Base-by-base conservation (phyloP, 2,329 filamentous ascomycete genomes). In the Alternaria sp. region DNA sequence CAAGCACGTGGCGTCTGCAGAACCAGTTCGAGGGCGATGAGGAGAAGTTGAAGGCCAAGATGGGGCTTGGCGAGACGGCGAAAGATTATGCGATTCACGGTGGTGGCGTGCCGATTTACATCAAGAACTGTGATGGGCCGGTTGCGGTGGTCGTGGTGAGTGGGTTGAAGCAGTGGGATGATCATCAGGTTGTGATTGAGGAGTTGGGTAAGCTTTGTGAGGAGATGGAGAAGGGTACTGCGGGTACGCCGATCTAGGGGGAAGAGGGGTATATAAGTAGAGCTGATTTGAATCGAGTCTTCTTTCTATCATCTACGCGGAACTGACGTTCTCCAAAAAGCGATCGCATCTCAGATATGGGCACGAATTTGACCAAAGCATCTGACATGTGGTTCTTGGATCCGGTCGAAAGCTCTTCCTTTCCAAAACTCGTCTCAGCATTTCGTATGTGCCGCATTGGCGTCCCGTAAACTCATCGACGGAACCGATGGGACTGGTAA, bases 131-230 rank as follows among this genome's bases (percentile, higher is more conserved):
- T 1, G 91, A 93, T 80, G 90, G 90, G 0, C 80, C 92, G 5
- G 89, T 93, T 13, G 91, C 87, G 1, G 89, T 93, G 2, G 87
- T 92, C 5, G 88, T 93, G 13, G 91, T 95, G 3, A 92, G 89
- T 77, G 92, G 92, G 10, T 79, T 95, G 78, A 91, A 89, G 84
- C 91, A 93, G 81, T 85, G 91, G 74, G 87, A 93, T 81, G 92
- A 95, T 80, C 92, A 95, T 78, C 89, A 88, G 26, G 88, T 93
- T 51, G 89, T 94, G 75, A 85, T 91, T 1, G 90, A 93, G 76
- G 71, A 69, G 65, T 53, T 74, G 66, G 66, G 44, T 8, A 66
- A 59, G 19, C 30, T 74, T 26, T 56, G 51, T 13, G 54, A 65
- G 46, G 52, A 44, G 36, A 52, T 73, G 63, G 61, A 69, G 50